Evolutionary conservation across 2,329 filamentous ascomycete genomes (phyloP).

Genomic region (Pseudogymnoascus pannorum): DNA sequence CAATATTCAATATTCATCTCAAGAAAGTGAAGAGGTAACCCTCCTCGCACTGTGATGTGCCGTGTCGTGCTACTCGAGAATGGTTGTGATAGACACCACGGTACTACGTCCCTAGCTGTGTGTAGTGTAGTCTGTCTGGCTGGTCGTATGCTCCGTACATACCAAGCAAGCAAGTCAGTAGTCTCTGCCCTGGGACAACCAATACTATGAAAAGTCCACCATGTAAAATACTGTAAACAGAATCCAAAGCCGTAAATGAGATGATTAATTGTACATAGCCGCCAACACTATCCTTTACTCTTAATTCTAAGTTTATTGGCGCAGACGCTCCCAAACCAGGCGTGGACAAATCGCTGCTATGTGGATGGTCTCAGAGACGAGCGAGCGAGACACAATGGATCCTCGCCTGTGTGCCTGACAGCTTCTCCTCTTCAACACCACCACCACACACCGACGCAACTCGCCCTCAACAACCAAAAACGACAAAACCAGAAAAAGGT

Average conservation of each 20-base stretch:
- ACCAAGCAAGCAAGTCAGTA: background rate
- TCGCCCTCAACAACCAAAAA: constrained; percentile 8
- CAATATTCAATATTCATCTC: constrained; percentile 2
- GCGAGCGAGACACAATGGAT: background rate
- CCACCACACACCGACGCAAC: constrained; percentile 6
- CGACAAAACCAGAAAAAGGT: constrained; percentile 6
- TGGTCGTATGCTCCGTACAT: background rate
- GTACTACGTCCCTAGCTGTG: background rate
- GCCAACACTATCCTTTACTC: background rate
- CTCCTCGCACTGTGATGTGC: background rate
- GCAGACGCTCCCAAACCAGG: constrained; percentile 1
- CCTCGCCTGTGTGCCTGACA: constrained; percentile 6
- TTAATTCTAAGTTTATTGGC: background rate
- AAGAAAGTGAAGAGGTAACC: background rate
- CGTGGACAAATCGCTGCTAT: constrained; percentile 4
- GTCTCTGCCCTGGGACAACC: background rate
- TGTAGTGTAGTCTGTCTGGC: too few relatives aligned
- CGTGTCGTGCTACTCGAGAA: background rate
- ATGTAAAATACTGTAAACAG: background rate
- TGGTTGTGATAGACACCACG: constrained; percentile 1
- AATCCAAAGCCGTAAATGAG: background rate
- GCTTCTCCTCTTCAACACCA: constrained; percentile 8
- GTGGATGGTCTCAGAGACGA: constrained; percentile 8
- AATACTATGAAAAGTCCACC: background rate
- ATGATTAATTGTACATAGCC: background rate